Conservation (phyloP, 768 basidiomycete species). For the Boletellus ananiceps region DNA sequence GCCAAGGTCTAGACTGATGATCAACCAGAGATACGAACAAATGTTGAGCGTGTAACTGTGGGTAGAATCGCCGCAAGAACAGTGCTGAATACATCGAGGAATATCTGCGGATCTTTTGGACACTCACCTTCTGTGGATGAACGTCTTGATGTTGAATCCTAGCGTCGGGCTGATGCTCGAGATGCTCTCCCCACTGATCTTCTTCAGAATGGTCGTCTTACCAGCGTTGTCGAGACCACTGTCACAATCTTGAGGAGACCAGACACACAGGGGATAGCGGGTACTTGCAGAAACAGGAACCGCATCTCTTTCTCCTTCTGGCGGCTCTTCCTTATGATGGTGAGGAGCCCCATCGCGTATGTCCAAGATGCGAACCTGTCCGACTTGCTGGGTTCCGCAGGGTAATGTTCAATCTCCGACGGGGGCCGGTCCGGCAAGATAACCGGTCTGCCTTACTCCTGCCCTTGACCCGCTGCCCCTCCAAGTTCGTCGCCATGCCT, state of each 20-base stretch:
- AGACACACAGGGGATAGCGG: slow-evolving; percentile 4
- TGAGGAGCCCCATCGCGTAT: slow-evolving; percentile 79
- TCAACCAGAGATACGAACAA: slow-evolving; percentile 27
- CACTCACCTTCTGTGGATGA: slow-evolving; percentile 80
- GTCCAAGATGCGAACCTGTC: too few species aligned
- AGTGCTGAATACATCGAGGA: slow-evolving; percentile 9
- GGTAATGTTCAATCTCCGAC: too few species aligned
- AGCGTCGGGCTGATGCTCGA: slow-evolving; percentile 85
- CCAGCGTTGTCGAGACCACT: slow-evolving; percentile 98
- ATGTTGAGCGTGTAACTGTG: slow-evolving; percentile 42
- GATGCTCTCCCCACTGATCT: slow-evolving; percentile 90
- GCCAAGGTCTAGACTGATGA: slow-evolving; percentile 44
- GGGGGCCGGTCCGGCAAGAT: too few species aligned
- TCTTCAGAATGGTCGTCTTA: slow-evolving; percentile 97
- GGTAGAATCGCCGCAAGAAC: slow-evolving; percentile 25
- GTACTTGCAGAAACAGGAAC: slow-evolving; percentile 79
- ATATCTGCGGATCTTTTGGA: slow-evolving; percentile 17
- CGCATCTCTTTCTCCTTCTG: slow-evolving; percentile 97
- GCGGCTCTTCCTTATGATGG: slow-evolving; percentile 94
- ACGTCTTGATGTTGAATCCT: slow-evolving; percentile 99
- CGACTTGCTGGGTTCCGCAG: too few species aligned
- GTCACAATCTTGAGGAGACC: slow-evolving; percentile 18
- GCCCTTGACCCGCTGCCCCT: too few species aligned
- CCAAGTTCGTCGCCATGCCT: slow-evolving; percentile 25
- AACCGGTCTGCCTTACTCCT: too few species aligned